Base-by-base conservation (phyloP, 768 basidiomycete species). In the Psilocybe subaeruginosa region DNA sequence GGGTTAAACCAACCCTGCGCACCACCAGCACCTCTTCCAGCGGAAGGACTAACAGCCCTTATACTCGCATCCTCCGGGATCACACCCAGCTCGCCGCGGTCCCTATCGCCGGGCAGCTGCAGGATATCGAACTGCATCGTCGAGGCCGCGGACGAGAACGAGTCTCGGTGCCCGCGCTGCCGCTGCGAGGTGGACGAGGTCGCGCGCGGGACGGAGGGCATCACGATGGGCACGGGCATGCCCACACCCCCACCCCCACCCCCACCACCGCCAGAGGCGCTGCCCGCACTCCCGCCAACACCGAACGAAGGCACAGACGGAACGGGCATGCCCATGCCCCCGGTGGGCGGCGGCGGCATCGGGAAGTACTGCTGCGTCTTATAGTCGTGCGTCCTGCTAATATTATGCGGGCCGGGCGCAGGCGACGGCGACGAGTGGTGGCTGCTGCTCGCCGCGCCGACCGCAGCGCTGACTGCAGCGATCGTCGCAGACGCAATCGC, bases 261-360 rank as follows among this genome's bases (percentile, higher is more conserved):
- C 6, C 33, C 33, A 35, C 33, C 11, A 12, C 16, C 8, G 17
- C 16, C 19, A n/a, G 51, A 6, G 6, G n/a, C n/a, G 30, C 27
- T 30, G 11, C 50, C 50, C 30, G 29, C 27, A 30, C 8, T 54
- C 52, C 17, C 23, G 43, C 5, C 30, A 49, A 14, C 23, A 35
- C 14, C 30, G 48, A 31, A 31, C 16, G 48, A 27, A 14, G 48
- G 46, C 37, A 48, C 51, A 48, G 52, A 39, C 51, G 58, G 48
- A 4, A 51, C 31, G 31, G 64, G 63, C 60, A 60, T 64, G 12
- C 39, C 51, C 43, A 51, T 50, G 27, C 41, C 41, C 11, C 41
- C 41, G 4, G 39, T 62, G 4, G 70, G 70, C 4, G 70, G 70
- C 8, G 65, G 63, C 0, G 69, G 66, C 70, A 72, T 70, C 17